A percentile compares a stretch with the other conserved stretches of the same genome.
Conservation (phyloP, 257 asterid species). For the Lavandula angustifolia region DNA sequence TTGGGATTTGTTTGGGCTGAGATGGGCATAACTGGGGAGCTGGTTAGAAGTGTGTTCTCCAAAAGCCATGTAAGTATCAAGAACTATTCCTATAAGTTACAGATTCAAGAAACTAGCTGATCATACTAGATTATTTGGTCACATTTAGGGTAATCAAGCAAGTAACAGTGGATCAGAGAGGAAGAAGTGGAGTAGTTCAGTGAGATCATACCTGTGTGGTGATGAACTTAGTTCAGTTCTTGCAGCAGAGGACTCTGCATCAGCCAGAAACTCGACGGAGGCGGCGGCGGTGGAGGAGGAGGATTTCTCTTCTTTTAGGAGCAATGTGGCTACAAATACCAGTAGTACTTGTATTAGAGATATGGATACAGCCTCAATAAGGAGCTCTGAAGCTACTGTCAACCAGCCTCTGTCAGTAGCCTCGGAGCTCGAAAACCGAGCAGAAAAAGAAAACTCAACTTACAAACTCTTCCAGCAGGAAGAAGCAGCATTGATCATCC, state of each 20-base stretch:
- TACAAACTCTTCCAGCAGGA: slow-evolving; percentile 47
- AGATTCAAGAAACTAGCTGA: background rate
- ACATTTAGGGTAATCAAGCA: slow-evolving; percentile 29
- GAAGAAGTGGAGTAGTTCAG: slow-evolving; percentile 50
- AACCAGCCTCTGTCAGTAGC: slow-evolving; percentile 39
- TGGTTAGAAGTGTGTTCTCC: slow-evolving; percentile 52
- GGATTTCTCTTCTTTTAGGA: slow-evolving; percentile 33
- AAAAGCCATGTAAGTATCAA: slow-evolving; percentile 44
- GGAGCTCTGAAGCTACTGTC: slow-evolving; percentile 56
- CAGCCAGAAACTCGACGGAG: slow-evolving; percentile 26
- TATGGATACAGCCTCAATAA: slow-evolving; percentile 34
- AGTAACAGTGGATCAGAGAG: slow-evolving; percentile 40
- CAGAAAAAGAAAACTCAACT: slow-evolving; percentile 41
- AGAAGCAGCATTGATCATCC: slow-evolving; percentile 59
- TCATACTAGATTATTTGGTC: background rate
- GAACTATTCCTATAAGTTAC: background rate
- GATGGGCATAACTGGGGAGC: slow-evolving; percentile 48
- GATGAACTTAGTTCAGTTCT: slow-evolving; percentile 41
- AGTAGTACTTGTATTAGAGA: slow-evolving; percentile 23
- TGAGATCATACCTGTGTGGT: slow-evolving; percentile 55
- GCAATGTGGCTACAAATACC: slow-evolving; percentile 28
- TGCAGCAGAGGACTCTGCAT: slow-evolving; percentile 41
- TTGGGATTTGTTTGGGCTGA: slow-evolving; percentile 29
- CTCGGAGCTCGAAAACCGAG: slow-evolving; percentile 12
- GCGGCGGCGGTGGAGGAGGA: slow-evolving; percentile 25